Evolutionary conservation across 768 basidiomycete species (phyloP).

Genomic region (Sarcomyxa edulis): DNA sequence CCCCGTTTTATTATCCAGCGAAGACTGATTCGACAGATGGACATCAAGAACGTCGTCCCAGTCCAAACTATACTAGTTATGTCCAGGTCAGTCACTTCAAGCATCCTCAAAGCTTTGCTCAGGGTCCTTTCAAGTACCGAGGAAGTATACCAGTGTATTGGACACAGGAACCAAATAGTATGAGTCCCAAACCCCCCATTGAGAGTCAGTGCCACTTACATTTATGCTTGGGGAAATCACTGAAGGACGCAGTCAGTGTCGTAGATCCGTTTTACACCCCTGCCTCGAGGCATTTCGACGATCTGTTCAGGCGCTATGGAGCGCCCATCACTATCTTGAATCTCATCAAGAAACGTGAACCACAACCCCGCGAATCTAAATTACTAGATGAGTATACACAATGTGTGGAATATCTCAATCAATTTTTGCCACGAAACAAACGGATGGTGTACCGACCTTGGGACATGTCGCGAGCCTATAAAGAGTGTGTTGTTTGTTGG

Average conservation of each 20-base stretch:
- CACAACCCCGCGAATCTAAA: conserved; percentile 83
- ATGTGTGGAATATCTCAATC: conserved; percentile 90
- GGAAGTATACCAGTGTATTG: conserved; percentile 96
- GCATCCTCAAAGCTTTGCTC: not conserved
- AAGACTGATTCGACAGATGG: conserved; percentile 24
- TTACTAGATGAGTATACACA: conserved; percentile 86
- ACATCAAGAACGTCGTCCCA: conserved; percentile 47
- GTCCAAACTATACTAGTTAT: conserved; percentile 90
- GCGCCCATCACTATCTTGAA: conserved; percentile 88
- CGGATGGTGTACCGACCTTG: conserved; percentile 91
- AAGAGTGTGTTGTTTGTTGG: conserved; percentile 53
- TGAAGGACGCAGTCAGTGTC: conserved; percentile 73
- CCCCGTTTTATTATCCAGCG: conserved; percentile 79
- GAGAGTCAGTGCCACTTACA: conserved; percentile 61
- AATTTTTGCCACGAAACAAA: conserved; percentile 83
- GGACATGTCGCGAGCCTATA: conserved; percentile 95
- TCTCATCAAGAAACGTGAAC: conserved; percentile 83
- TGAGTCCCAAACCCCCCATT: conserved; percentile 92
- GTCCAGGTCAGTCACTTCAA: conserved; percentile 58
- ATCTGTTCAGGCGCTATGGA: conserved; percentile 86
- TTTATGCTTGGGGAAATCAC: no score
- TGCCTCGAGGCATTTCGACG: conserved; percentile 89
- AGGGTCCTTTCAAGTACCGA: conserved; percentile 53
- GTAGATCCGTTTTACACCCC: conserved; percentile 94
- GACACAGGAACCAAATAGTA: conserved; percentile 89